Base-by-base conservation (phyloP, 441 rosid species). In the Euphorbia schlechtendalii region DNA sequence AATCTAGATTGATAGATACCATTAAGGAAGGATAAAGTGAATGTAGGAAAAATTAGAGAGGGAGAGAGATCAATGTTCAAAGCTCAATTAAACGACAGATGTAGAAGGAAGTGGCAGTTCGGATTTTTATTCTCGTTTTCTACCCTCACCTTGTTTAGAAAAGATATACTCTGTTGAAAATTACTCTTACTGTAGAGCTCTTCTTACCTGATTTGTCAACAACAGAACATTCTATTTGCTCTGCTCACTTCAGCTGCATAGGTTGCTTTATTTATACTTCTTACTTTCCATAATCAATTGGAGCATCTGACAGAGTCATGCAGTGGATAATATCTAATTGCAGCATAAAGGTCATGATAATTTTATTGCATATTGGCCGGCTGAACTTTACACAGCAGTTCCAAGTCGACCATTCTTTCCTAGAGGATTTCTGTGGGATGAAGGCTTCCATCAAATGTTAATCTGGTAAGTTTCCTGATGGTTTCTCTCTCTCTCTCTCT, bases 391-490 rank as follows among this genome's bases (percentile, higher is more conserved):
- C 80, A 85, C 99, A 12, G 96, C 99, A 64, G 99, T 95, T 71
- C 99, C 99, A 25, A 90, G 99, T 75, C 86, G 99, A 55, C 88
- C 98, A 38, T 83, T 92, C 80, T 92, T 92, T 68, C 99, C 99
- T 5, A 83, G 98, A 82, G 98, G 99, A 24, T 92, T 90, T 75
- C 74, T 95, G 49, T 90, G 97, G 98, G 99, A 95, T 76, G 99
- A 95, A 90, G 99, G 99, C 66, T 95, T 90, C 79, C 98, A 90
- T 83, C 99, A 95, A 76, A 74, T 95, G 71, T 76, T 95, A 75
- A 88, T 95, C 83, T 80, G 98, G 98, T 92, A 58, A 70, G 96
- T 82, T 48, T 9, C 25, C 63, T 49, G 20, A 59, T 41, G 65
- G 24, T 65, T 11, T 51, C 21, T 54, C 46, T 43, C 18, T 20